Evolutionary conservation across 108 stramenopile species (phyloP).

Genomic region (Stephanodiscus triporus): DNA sequence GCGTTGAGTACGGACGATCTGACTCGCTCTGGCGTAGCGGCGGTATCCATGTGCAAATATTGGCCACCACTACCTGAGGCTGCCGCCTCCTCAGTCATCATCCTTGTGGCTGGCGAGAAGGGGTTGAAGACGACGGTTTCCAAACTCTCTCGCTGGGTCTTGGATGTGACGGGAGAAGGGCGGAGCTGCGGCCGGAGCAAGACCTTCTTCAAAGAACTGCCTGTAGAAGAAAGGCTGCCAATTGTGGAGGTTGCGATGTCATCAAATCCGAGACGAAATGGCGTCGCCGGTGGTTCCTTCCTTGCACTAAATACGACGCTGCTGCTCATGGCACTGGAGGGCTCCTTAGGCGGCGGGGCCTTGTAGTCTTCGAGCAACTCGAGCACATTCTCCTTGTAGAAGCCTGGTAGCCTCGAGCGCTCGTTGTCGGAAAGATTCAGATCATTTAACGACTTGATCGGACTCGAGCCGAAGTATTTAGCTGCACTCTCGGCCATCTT

Average conservation of each 20-base stretch:
- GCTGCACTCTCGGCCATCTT: slow-evolving; percentile 62
- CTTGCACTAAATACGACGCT: slow-evolving; percentile 1
- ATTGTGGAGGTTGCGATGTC: background rate
- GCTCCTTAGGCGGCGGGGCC: slow-evolving; percentile 17
- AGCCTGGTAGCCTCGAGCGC: slow-evolving; percentile 46
- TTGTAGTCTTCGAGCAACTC: slow-evolving; percentile 25
- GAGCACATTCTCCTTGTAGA: slow-evolving; percentile 40
- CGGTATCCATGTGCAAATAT: slow-evolving; percentile 3
- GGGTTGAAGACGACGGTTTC: slow-evolving; percentile 18
- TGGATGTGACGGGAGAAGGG: slow-evolving; percentile 38
- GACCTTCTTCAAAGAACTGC: slow-evolving; percentile 15
- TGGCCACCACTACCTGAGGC: background rate
- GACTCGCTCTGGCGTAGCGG: slow-evolving; percentile 7
- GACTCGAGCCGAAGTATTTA: slow-evolving; percentile 25
- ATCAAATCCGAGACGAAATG: slow-evolving; percentile 10
- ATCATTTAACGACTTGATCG: slow-evolving; percentile 50
- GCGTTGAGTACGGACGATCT: background rate
- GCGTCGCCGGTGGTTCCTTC: slow-evolving; percentile 10
- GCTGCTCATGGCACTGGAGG: background rate
- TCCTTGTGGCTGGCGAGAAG: slow-evolving; percentile 25
- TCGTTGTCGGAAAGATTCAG: slow-evolving; percentile 66
- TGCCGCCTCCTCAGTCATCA: slow-evolving; percentile 7
- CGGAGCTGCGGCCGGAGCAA: slow-evolving; percentile 24
- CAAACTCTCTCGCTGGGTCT: slow-evolving; percentile 26
- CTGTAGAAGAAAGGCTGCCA: background rate